These are phyloP conservation scores for Aspergillus pseudoglaucus DNA, from an alignment of 2,329 filamentous ascomycete genomes.

Conservation along the genomic window DNA sequence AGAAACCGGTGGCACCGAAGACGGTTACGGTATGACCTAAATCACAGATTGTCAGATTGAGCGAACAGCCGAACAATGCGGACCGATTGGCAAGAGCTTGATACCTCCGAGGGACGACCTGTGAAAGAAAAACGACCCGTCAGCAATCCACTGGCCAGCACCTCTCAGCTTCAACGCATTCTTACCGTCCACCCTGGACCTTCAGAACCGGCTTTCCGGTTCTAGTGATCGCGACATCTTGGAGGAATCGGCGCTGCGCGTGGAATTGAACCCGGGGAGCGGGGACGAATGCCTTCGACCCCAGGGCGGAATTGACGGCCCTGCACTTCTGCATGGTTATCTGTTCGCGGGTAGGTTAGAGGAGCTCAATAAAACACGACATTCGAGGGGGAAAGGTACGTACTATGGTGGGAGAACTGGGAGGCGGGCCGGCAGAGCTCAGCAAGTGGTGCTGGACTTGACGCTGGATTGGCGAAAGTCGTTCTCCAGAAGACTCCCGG, in stretches of 20 bases:
- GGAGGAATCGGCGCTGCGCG: conserved; percentile 47
- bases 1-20: conserved; percentile 92
- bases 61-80: conserved; percentile 12
- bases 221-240: conserved; percentile 87
- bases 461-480: conserved; percentile 15
- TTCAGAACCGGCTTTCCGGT: conserved; percentile 94
- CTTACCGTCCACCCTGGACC: conserved; percentile 80
- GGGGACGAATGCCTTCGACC: conserved; percentile 32
- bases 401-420: conserved; percentile 14
- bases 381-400: background rate
- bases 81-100: conserved; percentile 13
- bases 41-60: conserved; percentile 19
- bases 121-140: conserved; percentile 10
- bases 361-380: conserved; percentile 19
- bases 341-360: conserved; percentile 21
- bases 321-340: conserved; percentile 42
- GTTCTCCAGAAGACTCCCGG: conserved; percentile 12
- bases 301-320: conserved; percentile 36
- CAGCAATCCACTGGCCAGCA: conserved; percentile 13
- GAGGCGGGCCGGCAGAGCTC: conserved; percentile 12
- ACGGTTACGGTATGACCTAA: conserved; percentile 92
- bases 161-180: conserved; percentile 15
- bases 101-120: conserved; percentile 84
- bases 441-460: conserved; percentile 18
- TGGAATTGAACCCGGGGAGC: conserved; percentile 33